Evolutionary conservation across 352 stramenopile genomes (phyloP).

Genomic region (Phytophthora sojae): DNA sequence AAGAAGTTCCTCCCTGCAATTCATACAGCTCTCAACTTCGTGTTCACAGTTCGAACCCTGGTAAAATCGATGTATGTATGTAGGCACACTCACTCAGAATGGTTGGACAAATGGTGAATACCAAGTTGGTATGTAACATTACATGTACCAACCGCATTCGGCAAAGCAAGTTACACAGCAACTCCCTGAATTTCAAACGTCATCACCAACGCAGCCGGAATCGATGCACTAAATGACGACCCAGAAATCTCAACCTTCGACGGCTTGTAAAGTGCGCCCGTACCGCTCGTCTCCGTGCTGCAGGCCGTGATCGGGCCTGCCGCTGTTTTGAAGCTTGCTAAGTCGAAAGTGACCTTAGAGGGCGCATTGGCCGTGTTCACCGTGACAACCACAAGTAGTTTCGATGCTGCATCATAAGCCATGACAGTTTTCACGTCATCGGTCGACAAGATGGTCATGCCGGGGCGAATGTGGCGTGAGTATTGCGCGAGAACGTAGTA

Average conservation of each 20-base stretch:
- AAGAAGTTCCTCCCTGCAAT: not conserved
- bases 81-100: no score
- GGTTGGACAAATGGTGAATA: no score
- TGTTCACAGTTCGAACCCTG: no score
- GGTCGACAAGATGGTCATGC: conserved; percentile 58
- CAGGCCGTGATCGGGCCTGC: conserved; percentile 39
- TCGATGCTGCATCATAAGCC: conserved; percentile 38
- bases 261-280: conserved; percentile 37
- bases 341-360: conserved; percentile 48
- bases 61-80: no score
- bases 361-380: conserved; percentile 45
- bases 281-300: conserved; percentile 59
- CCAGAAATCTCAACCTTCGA: conserved; percentile 37
- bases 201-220: conserved; percentile 48
- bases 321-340: conserved; percentile 44
- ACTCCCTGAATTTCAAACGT: conserved; percentile 51
- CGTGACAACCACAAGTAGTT: conserved; percentile 37
- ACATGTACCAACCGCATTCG: not conserved
- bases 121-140: no score
- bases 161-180: not conserved
- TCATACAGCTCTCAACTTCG: not conserved
- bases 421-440: conserved; percentile 56
- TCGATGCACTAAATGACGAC: conserved; percentile 39
- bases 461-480: conserved; percentile 66
- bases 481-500: conserved; percentile 69